phyloP scores from a whole-genome alignment of 257 asterid genomes.

The Gardenia jasminoides region DNA sequence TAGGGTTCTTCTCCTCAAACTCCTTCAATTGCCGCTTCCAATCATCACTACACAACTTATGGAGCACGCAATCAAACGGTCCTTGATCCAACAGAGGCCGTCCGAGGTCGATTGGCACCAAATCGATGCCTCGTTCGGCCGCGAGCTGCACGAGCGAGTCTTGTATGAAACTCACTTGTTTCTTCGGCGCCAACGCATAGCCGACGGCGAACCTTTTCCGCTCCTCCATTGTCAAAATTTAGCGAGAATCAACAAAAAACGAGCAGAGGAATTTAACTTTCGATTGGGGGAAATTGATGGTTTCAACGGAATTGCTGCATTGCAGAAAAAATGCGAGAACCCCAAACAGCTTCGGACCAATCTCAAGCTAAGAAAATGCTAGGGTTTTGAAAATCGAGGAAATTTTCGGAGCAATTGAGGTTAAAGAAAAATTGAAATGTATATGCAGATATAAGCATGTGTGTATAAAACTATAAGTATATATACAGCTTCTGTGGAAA shows the following conservation, averaged over 20 bases:
- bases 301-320: background rate
- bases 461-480: background rate
- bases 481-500: background rate
- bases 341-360: background rate
- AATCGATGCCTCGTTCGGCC: slow-evolving; percentile 57
- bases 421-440: background rate
- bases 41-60: slow-evolving; percentile 59
- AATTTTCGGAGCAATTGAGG: background rate
- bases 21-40: slow-evolving; percentile 60
- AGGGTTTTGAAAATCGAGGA: slow-evolving; percentile 17
- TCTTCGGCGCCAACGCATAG: slow-evolving; percentile 76
- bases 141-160: slow-evolving; percentile 53
- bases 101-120: slow-evolving; percentile 53
- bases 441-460: background rate
- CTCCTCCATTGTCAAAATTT: slow-evolving; percentile 33
- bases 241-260: background rate
- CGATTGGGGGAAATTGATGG: background rate
- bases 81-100: slow-evolving; percentile 64
- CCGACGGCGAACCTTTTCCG: slow-evolving; percentile 55
- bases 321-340: background rate
- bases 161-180: slow-evolving; percentile 67
- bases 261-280: background rate
- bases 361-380: background rate
- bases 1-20: slow-evolving; percentile 44
- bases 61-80: slow-evolving; percentile 65